Evolutionary conservation across 2,329 filamentous ascomycete species (phyloP), one percentile per base, ranked within the genome.

Genomic region (Trichoderma semiorbis): DNA sequence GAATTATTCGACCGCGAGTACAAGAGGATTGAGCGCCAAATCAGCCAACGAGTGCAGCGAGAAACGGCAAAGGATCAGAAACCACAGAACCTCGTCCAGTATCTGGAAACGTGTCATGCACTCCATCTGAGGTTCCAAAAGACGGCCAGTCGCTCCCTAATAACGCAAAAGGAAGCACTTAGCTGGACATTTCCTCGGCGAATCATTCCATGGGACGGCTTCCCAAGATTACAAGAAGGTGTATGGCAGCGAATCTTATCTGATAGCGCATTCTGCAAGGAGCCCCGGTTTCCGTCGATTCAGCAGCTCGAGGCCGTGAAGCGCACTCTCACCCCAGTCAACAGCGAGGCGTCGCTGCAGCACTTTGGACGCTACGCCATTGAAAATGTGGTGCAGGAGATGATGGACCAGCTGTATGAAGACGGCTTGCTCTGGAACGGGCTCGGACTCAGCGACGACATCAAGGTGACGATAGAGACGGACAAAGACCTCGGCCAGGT

Each of bases 261-360:
- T 1, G 60, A 39, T 1, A 43, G 34, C 0, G 68, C 69, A 5
- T 82, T 82, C 73, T 73, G 70, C 69, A 80, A 76, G 8, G n/a
- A 76, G 24, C 39, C 69, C 34, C 28, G 70, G 2, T 84, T 83
- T 67, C 78, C 78, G 57, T 80, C 79, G 34, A 69, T 65, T 10
- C 74, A 80, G 73, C 76, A 82, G 75, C 61, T 83, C 24, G 78
- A 80, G 24, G 82, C 79, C 57, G 74, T 82, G 0, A 75, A 62
- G 36, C 78, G 76, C 12, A 18, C 78, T 34, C 72, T 82, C 50
- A 47, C 39, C 0, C 80, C 78, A 1, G 80, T 84, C 58, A 79
- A 77, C 47, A 81, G 79, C 53, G 79, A 84, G 75, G 71, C 72
- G 55, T 75, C 77, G 28, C 79, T 84, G 32, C 78, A 77, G 53